Base-by-base conservation (phyloP, 768 basidiomycete genomes). In the Tricholoma terreum region DNA sequence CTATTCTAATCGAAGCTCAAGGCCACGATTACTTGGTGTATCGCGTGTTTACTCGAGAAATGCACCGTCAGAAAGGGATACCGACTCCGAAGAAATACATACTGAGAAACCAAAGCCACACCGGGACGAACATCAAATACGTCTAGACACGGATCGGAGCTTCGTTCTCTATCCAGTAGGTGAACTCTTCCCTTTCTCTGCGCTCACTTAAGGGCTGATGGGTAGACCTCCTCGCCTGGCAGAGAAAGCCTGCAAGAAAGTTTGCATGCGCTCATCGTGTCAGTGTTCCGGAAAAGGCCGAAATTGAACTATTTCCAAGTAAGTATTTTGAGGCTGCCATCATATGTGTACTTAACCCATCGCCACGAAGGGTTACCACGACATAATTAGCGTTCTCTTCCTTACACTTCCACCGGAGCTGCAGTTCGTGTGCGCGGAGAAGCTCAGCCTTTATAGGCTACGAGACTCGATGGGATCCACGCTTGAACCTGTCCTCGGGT, bases 81-180 rank as follows among this genome's bases (percentile, higher is more conserved):
- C 49, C n/a, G 50, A 52, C n/a, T n/a, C n/a, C n/a, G n/a, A n/a
- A 19, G 55, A 60, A 11, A 31, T 31, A 7, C 15, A 11, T 14
- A n/a, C 15, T 4, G 58, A 61, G 8, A 57, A 58, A 22, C 54
- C 50, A 45, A 33, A 5, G 17, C 15, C 12, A 17, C 52, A 94
- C 67, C 73, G 71, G 4, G 94, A 97, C 68, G 94, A 96, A 72
- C 84, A 81, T 12, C 94, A 97, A 72, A 92, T 97, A 59, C 73
- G 77, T 56, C 81, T 96, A 33, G 94, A 97, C 72, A 96, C 94
- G 1, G 86, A 94, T 71, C 84, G 94, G 49, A 94, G 92, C 62
- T 98, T 98, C 65, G 91, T 97, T 55, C 77, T 94, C 59, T 98
- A 96, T 73, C 91, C 94, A 67, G 86, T 84, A 81, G 90, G 93